A percentile compares a stretch with the other conserved stretches of the same genome.
Evolutionary conservation across 2,329 filamentous ascomycete genomes (phyloP).

Genomic region (Apiospora aurea): DNA sequence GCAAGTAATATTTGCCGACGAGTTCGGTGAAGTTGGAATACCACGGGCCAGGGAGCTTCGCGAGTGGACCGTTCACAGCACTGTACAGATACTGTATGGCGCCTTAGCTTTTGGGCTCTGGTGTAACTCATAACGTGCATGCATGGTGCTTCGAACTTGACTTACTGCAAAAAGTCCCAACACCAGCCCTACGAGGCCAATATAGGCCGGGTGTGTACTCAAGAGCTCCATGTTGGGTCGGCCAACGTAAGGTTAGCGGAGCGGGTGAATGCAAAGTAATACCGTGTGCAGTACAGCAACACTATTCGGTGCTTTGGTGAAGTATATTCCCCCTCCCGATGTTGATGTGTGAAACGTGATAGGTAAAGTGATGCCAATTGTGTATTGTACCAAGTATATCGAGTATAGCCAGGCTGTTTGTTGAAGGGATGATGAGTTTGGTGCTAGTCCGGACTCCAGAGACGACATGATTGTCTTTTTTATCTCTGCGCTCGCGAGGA

Average conservation of each 20-base stretch:
- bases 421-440: neutral
- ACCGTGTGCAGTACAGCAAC: neutral
- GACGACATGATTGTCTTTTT: neutral
- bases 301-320: neutral
- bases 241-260: neutral
- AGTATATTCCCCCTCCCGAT: neutral
- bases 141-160: neutral
- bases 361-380: neutral
- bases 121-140: neutral
- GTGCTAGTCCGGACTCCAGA: neutral
- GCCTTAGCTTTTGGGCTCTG: neutral
- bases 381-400: neutral
- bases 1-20: constrained; percentile 1
- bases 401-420: neutral
- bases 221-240: neutral
- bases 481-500: neutral
- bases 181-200: neutral
- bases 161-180: neutral
- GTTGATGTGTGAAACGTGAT: neutral
- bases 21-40: constrained; percentile 25
- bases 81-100: neutral
- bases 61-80: neutral
- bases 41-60: constrained; percentile 27
- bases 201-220: neutral
- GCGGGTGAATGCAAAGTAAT: neutral